These are phyloP conservation scores for Alternaria hordeiaustralica DNA, from an alignment of 2,329 filamentous ascomycete species.

Conservation along the genomic window DNA sequence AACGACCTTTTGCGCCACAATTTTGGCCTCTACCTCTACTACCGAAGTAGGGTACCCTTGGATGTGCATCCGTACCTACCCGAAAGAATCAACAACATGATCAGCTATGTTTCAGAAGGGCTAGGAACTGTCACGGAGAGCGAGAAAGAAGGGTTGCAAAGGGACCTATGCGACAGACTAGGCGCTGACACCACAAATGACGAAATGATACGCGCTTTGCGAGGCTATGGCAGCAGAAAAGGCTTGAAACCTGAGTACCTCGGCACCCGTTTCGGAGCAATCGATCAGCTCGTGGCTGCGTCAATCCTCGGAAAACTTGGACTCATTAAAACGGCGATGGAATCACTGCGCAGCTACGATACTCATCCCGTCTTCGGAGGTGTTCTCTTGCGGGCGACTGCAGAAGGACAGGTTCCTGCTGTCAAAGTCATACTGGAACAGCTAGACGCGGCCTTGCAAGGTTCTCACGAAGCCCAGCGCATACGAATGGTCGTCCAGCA, in stretches of 20 bases:
- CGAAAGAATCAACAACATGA: background rate
- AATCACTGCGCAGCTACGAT: background rate
- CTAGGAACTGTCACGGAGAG: background rate
- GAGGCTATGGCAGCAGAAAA: too few relatives aligned
- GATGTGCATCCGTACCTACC: background rate
- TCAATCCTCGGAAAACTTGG: background rate
- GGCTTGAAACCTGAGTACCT: background rate
- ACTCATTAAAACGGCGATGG: background rate
- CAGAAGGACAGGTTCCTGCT: background rate
- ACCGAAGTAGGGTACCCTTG: background rate
- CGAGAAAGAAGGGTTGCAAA: background rate
- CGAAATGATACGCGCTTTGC: too few relatives aligned
- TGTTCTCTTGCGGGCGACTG: background rate
- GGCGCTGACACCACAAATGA: background rate
- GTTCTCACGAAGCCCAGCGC: background rate
- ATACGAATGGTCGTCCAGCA: too few relatives aligned
- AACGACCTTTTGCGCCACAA: background rate
- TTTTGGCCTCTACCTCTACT: background rate
- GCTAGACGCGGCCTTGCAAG: background rate
- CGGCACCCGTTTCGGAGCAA: background rate
- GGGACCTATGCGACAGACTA: background rate
- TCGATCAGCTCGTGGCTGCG: background rate
- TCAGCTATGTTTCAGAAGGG: background rate
- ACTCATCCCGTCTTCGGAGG: background rate
- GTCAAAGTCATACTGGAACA: background rate